Conservation (phyloP, 2,329 filamentous ascomycete genomes). For the Cercospora sp. region DNA sequence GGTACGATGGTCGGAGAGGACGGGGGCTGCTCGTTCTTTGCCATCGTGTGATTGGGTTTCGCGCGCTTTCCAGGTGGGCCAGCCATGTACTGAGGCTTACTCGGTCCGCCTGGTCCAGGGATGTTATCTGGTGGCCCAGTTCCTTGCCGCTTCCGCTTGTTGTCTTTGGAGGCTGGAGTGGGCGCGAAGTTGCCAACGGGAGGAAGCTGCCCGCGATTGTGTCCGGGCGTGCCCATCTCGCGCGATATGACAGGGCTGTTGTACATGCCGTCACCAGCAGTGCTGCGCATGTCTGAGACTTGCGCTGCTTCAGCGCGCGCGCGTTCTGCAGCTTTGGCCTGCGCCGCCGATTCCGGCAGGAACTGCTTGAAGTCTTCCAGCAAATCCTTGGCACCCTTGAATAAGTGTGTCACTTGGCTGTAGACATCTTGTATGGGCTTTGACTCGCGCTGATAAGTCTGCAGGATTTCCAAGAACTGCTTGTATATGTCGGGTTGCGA, state of each 20-base stretch:
- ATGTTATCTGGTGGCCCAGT: slow-evolving; percentile 43
- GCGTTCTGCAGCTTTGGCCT: slow-evolving; percentile 57
- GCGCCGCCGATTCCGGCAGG: slow-evolving; percentile 82
- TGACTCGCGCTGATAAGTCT: slow-evolving; percentile 96
- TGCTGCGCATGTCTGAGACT: slow-evolving; percentile 59
- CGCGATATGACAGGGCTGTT: slow-evolving; percentile 39
- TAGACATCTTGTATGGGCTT: slow-evolving; percentile 99
- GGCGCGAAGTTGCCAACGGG: slow-evolving; percentile 94
- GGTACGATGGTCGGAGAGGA: slow-evolving; percentile 88
- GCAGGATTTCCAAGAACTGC: slow-evolving; percentile 95
- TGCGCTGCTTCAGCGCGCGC: slow-evolving; percentile 68
- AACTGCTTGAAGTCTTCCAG: slow-evolving; percentile 99
- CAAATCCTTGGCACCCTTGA: slow-evolving; percentile 89
- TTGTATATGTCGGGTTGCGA: slow-evolving; percentile 98
- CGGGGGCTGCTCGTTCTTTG: slow-evolving; percentile 43
- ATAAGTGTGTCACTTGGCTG: slow-evolving; percentile 89
- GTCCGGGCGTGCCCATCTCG: slow-evolving; percentile 41
- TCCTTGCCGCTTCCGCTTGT: slow-evolving; percentile 71
- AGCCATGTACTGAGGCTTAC: slow-evolving; percentile 27
- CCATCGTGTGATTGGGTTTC: slow-evolving; percentile 64
- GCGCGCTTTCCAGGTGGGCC: slow-evolving; percentile 58
- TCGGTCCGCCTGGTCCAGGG: slow-evolving; percentile 32
- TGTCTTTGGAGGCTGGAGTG: slow-evolving; percentile 72
- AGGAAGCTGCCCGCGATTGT: slow-evolving; percentile 59
- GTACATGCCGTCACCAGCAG: slow-evolving; percentile 47